Percentiles rank a stretch among this genome's conserved stretches.
These are phyloP conservation scores for Pythium sp. DNA, from an alignment of 352 stramenopile species.

Conservation along the genomic window DNA sequence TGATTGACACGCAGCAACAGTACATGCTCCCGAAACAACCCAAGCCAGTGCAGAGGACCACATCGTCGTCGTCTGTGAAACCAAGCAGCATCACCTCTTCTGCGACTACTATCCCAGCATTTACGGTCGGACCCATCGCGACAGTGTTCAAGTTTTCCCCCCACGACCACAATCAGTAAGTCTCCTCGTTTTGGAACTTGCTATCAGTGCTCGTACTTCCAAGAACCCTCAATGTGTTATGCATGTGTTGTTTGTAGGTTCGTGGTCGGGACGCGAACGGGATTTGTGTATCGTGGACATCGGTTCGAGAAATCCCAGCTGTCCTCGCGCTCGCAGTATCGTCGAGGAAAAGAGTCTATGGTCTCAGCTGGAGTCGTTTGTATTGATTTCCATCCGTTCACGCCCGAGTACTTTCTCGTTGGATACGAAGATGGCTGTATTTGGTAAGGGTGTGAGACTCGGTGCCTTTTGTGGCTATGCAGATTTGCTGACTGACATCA, in stretches of 20 bases:
- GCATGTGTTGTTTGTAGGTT: conserved; percentile 26
- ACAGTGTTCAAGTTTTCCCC: conserved; percentile 52
- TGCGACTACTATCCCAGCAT: conserved; percentile 11
- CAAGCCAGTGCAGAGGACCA: background rate
- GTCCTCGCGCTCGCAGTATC: conserved; percentile 2
- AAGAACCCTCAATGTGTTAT: background rate
- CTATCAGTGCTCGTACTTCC: background rate
- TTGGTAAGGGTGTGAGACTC: conserved; percentile 22
- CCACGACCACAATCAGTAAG: conserved; percentile 54
- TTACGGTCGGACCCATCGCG: conserved; percentile 40
- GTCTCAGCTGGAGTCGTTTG: conserved; percentile 28
- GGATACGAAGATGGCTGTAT: conserved; percentile 60
- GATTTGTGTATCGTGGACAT: conserved; percentile 33
- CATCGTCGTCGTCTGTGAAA: background rate
- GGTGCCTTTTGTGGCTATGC: background rate
- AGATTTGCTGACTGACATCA: background rate
- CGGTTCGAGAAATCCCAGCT: conserved; percentile 11
- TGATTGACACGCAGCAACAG: conserved; percentile 57
- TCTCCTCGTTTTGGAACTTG: conserved; percentile 6
- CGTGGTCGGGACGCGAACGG: conserved; percentile 44
- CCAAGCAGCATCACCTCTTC: background rate
- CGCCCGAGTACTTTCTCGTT: conserved; percentile 53
- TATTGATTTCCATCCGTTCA: conserved; percentile 55
- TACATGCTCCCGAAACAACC: conserved; percentile 25
- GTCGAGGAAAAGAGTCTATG: background rate